Conservation (phyloP, 208 protist species). For the Porcisia deanei region DNA sequence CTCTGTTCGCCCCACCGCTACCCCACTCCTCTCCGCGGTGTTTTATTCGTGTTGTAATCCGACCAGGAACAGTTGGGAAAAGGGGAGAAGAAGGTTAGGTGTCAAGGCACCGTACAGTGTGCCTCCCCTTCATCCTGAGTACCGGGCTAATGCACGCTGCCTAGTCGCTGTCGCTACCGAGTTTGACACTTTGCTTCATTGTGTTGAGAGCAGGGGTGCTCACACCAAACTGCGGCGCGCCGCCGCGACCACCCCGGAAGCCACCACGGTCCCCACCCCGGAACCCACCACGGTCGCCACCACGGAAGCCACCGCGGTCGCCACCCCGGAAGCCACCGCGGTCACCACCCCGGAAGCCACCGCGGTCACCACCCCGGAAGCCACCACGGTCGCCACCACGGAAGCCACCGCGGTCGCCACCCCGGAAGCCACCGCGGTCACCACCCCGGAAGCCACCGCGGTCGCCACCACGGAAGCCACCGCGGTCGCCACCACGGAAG, state of each 20-base stretch:
- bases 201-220: conserved; percentile 51
- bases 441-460: conserved; percentile 34
- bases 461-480: conserved; percentile 33
- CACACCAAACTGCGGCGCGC: conserved; percentile 65
- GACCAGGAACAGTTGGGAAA: no score
- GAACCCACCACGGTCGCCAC: conserved; percentile 38
- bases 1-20: background rate
- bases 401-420: conserved; percentile 31
- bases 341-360: conserved; percentile 40
- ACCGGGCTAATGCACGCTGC: background rate
- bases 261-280: conserved; percentile 49
- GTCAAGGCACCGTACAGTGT: background rate
- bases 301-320: conserved; percentile 42
- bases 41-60: background rate
- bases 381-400: conserved; percentile 49
- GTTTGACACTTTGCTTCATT: conserved; percentile 59
- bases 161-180: conserved; percentile 80
- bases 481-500: conserved; percentile 34
- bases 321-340: conserved; percentile 63
- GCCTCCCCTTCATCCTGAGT: background rate
- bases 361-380: conserved; percentile 43
- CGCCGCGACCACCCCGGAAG: conserved; percentile 56
- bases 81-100: background rate
- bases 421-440: conserved; percentile 38
- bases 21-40: background rate